Evolutionary conservation across 2,329 filamentous ascomycete species (phyloP), one percentile per base, ranked within the genome.

Genomic region (Monascus ruber): DNA sequence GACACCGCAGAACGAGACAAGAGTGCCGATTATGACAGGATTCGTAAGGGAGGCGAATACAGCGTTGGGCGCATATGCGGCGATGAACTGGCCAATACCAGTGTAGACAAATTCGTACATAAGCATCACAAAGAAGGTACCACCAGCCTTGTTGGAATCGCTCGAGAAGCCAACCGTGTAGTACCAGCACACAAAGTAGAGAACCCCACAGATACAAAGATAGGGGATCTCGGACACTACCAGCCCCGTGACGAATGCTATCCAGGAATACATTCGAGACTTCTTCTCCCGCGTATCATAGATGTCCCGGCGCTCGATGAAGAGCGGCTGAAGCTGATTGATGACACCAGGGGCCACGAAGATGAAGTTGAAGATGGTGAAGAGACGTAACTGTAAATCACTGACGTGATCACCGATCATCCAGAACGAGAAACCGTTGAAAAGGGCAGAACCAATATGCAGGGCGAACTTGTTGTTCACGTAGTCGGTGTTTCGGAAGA

Each of bases 31-130:
- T 67, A 85, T 80, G 63, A 85, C 79, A 0, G 81, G 81, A 52
- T 85, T 84, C 34, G 76, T 76, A 43, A 85, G 82, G 37, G 83
- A 77, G 0, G 81, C 83, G 56, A 85, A 85, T 38, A 70, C 77
- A 0, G 83, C 63, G 44, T 68, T 69, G 31, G 63, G 82, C 0
- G 83, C 80, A 54, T 85, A 85, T 0, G 85, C 83, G 40, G 79
- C 81, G 47, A 88, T 82, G 76, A 81, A 86, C 56, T 85, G 83
- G 9, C 81, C 84, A 75, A 79, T 86, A 46, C 69, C 77, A 17
- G 71, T 74, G 57, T 79, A 74, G 65, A 85, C 82, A 17, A 86
- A 62, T 60, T 78, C 83, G 62, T 86, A 85, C 3, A 87, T 69
- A 46, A 86, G 58, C 9, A 76, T 77, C 74, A 88, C 83, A 33